Evolutionary conservation across 495 filamentous ascomycete species (phyloP), one percentile per base, ranked within the genome.

Genomic region (Usnea hakonensis): DNA sequence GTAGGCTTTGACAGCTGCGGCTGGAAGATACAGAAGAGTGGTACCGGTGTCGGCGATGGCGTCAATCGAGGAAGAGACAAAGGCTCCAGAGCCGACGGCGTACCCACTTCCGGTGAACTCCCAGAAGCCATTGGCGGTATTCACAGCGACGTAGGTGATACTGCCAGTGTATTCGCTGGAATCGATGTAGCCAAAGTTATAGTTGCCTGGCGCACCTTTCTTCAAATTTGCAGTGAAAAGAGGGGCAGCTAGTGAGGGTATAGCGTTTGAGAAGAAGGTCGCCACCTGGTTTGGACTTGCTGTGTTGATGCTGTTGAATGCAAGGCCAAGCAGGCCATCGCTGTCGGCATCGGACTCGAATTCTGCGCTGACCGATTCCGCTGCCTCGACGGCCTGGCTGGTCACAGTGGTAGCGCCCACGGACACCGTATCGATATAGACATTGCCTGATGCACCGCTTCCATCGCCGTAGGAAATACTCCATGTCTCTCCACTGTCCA

Each of bases 111-210:
- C 75, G 23, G 80, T 84, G 75, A 90, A 90, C 48, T 73, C 69
- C 90, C 90, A 94, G 77, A 82, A 91, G 46, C 89, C 88, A 50
- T 83, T 72, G 21, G 72, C 72, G 69, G 62, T 81, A 70, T 83
- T 78, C 46, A 91, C 86, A 23, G 74, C 38, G 26, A 73, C 57
- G 71, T 87, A 92, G 63, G 80, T 76, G 66, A 94, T 79, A 40
- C 70, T 68, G 63, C 87, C 85, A 21, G 75, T 84, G 77, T 87
- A 86, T 64, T 85, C 85, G 66, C 71, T 66, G 23, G 66, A 62
- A 73, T 91, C 84, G 64, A 90, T 84, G 75, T 73, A 89, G 41
- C 90, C 90, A 65, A 92, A 91, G 74, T 88, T 87, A 72, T 87
- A 90, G 60, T 69, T 76, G 21, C 90, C 90, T 26, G 87, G 79